phyloP scores from a whole-genome alignment of 495 filamentous ascomycete species.

The Hyaloscypha bicolor region DNA sequence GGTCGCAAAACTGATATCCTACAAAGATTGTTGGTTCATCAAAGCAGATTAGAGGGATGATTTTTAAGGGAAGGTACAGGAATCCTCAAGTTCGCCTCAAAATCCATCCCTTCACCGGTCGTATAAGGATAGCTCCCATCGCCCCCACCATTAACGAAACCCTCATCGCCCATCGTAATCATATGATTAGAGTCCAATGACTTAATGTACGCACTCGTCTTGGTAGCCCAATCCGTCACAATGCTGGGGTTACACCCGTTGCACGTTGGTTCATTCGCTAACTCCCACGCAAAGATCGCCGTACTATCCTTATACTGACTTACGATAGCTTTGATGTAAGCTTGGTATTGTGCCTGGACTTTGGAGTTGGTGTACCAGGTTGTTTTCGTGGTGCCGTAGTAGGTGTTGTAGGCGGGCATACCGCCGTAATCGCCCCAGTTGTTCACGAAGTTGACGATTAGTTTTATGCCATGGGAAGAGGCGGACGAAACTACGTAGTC shows the following conservation, averaged over 20 bases:
- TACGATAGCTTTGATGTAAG: constrained; percentile 65
- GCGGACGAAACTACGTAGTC: constrained; percentile 58
- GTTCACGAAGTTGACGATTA: constrained; percentile 61
- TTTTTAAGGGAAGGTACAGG: constrained; percentile 12
- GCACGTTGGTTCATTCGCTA: constrained; percentile 73
- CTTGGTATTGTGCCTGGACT: constrained; percentile 61
- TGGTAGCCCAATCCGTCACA: constrained; percentile 63
- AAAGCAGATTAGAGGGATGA: not conserved
- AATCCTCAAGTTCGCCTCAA: constrained; percentile 53
- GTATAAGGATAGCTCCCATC: constrained; percentile 59
- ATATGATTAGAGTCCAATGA: constrained; percentile 63
- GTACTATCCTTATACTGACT: constrained; percentile 56
- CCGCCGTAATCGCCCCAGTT: constrained; percentile 68
- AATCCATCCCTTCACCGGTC: constrained; percentile 59
- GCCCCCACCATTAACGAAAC: constrained; percentile 39
- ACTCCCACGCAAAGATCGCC: constrained; percentile 72
- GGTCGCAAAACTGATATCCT: constrained; percentile 62
- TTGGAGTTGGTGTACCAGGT: constrained; percentile 58
- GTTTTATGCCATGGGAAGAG: constrained; percentile 53
- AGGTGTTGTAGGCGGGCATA: constrained; percentile 60
- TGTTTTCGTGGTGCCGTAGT: constrained; percentile 32
- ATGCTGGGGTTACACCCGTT: constrained; percentile 58
- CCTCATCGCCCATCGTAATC: constrained; percentile 69
- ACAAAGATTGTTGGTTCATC: not conserved
- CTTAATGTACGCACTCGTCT: constrained; percentile 64